Evolutionary conservation across 2,329 filamentous ascomycete genomes (phyloP).

Genomic region (Coniochaeta prunicola): DNA sequence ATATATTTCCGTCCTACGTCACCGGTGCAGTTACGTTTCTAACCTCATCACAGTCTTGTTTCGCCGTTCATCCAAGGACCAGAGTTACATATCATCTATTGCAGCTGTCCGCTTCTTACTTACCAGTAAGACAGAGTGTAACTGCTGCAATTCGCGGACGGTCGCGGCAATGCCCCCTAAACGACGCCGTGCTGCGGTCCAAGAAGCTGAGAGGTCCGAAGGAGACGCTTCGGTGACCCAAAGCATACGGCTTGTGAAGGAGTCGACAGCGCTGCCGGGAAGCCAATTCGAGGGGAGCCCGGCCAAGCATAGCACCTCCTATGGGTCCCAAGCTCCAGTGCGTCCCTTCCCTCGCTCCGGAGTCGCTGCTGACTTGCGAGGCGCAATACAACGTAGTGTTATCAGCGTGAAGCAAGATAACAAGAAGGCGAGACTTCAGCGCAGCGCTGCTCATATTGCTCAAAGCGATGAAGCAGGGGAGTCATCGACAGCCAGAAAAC

Average conservation of each 20-base stretch:
- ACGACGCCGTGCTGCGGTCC: background rate
- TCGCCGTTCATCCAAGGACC: background rate
- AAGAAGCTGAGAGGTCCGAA: background rate
- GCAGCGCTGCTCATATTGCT: background rate
- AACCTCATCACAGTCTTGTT: background rate
- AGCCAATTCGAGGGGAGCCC: too few relatives aligned
- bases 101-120: background rate
- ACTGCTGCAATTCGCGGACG: background rate
- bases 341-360: constrained; percentile 10
- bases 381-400: constrained; percentile 8
- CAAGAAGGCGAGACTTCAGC: background rate
- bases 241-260: background rate
- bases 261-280: background rate
- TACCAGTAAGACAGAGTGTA: background rate
- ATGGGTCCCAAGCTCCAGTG: constrained; percentile 17
- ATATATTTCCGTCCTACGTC: too few relatives aligned
- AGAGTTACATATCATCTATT: background rate
- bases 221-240: background rate
- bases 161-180: background rate
- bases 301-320: constrained; percentile 19
- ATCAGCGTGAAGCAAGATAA: background rate
- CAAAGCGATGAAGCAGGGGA: background rate
- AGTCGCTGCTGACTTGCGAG: constrained; percentile 9
- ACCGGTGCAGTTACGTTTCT: too few relatives aligned
- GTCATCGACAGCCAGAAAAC: background rate